Evolutionary conservation across 306 rosid species (phyloP).

Genomic region (Fragaria vesca): DNA sequence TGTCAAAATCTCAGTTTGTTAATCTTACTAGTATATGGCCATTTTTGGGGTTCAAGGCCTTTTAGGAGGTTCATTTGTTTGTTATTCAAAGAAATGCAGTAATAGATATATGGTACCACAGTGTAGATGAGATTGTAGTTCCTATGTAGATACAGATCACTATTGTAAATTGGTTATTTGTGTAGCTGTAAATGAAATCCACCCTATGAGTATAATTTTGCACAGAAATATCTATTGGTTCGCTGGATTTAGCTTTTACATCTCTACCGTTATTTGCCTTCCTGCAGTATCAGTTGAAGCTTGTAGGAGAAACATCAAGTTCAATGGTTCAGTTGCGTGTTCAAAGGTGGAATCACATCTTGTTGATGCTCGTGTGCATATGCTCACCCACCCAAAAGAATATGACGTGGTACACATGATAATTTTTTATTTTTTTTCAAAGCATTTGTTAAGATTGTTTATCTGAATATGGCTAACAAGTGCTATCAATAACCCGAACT

Average conservation of each 20-base stretch:
- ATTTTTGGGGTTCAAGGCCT: constrained; percentile 1
- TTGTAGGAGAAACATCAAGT: constrained; percentile 92
- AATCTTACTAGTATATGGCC: neutral
- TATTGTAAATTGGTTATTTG: neutral
- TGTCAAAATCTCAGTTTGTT: constrained; percentile 9
- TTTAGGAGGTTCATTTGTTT: neutral
- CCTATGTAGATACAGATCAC: neutral
- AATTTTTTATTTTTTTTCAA: neutral
- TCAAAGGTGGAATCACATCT: constrained; percentile 92
- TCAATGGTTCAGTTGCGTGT: constrained; percentile 86
- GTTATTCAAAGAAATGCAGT: neutral
- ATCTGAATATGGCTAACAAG: neutral
- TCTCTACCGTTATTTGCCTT: constrained; percentile 12
- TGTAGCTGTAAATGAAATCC: neutral
- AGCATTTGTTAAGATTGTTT: neutral
- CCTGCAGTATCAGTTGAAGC: constrained; percentile 83
- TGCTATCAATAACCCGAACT: neutral
- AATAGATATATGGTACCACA: neutral
- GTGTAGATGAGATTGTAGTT: neutral
- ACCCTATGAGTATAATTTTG: neutral
- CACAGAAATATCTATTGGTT: neutral
- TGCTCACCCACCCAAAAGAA: constrained; percentile 91
- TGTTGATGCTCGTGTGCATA: constrained; percentile 93
- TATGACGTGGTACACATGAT: constrained; percentile 77
- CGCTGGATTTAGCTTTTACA: constrained; percentile 14